phyloP scores from a whole-genome alignment of 257 asterid genomes.

The Nicotiana noctiflora region DNA sequence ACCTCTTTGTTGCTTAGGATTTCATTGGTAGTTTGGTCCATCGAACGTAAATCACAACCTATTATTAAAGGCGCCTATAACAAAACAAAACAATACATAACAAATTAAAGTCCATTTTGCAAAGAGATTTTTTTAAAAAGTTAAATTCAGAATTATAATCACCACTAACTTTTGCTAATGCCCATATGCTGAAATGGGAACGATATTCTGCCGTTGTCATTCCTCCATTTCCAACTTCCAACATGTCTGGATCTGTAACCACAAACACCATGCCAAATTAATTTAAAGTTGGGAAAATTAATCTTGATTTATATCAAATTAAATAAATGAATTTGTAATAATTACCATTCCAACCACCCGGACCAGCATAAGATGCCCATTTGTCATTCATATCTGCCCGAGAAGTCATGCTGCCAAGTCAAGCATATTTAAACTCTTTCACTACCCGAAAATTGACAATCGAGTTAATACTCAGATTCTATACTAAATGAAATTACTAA shows the following conservation, averaged over 20 bases:
- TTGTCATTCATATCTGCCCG: constrained; percentile 73
- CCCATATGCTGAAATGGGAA: constrained; percentile 97
- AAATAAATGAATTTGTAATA: background rate
- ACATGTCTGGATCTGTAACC: constrained; percentile 84
- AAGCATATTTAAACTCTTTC: background rate
- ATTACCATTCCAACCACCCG: constrained; percentile 95
- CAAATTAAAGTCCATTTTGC: background rate
- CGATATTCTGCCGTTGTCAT: constrained; percentile 68
- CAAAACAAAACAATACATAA: background rate
- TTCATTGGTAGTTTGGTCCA: constrained; percentile 33
- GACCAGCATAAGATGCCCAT: constrained; percentile 87
- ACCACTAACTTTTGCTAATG: constrained; percentile 61
- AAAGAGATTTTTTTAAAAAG: background rate
- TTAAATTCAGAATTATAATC: background rate
- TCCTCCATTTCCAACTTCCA: constrained; percentile 98
- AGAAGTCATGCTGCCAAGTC: constrained; percentile 57
- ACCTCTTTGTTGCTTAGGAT: constrained; percentile 70
- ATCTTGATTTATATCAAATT: background rate
- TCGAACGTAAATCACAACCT: constrained; percentile 80
- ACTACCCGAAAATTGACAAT: no score
- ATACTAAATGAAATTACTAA: no score
- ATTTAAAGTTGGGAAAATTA: background rate
- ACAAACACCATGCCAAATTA: background rate
- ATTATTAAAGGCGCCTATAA: constrained; percentile 81
- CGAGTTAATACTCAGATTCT: no score